Conservation (phyloP, 2,329 filamentous ascomycete genomes). For the Exophiala bonariae region DNA sequence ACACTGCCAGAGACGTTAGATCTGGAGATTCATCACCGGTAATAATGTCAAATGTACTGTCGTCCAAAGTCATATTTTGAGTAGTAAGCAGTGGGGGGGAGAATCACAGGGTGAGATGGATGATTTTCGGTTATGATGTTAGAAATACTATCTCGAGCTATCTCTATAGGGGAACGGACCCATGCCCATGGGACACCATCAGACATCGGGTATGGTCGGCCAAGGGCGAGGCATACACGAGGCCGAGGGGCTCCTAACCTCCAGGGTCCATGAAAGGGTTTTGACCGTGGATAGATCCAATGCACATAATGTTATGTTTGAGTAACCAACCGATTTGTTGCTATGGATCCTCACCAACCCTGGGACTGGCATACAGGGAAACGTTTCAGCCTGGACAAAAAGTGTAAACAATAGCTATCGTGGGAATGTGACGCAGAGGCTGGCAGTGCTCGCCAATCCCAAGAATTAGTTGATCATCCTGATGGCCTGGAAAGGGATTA, state of each 20-base stretch:
- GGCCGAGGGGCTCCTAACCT: no score
- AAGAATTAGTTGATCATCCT: slow-evolving; percentile 12
- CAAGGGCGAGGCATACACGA: slow-evolving; percentile 21
- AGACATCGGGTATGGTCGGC: slow-evolving; percentile 19
- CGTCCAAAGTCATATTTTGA: slow-evolving; percentile 14
- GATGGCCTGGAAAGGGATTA: not conserved
- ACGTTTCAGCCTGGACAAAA: slow-evolving; percentile 23
- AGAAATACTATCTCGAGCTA: slow-evolving; percentile 3
- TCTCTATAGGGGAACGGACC: slow-evolving; percentile 1
- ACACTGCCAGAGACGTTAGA: slow-evolving; percentile 12
- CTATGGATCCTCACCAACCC: not conserved
- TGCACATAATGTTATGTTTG: no score
- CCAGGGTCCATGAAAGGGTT: no score
- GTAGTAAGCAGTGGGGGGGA: no score
- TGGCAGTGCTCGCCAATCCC: slow-evolving; percentile 1
- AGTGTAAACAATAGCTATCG: not conserved
- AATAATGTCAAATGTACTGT: slow-evolving; percentile 1
- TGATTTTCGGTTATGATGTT: slow-evolving; percentile 3
- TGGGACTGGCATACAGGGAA: slow-evolving; percentile 7
- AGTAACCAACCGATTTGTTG: no score
- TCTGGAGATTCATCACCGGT: slow-evolving; percentile 10
- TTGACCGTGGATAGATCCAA: no score
- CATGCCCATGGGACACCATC: slow-evolving; percentile 2
- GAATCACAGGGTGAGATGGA: slow-evolving; percentile 3
- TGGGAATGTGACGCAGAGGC: slow-evolving; percentile 19